Conservation (phyloP, 352 stramenopile genomes). For the Peronospora belbahrii region DNA sequence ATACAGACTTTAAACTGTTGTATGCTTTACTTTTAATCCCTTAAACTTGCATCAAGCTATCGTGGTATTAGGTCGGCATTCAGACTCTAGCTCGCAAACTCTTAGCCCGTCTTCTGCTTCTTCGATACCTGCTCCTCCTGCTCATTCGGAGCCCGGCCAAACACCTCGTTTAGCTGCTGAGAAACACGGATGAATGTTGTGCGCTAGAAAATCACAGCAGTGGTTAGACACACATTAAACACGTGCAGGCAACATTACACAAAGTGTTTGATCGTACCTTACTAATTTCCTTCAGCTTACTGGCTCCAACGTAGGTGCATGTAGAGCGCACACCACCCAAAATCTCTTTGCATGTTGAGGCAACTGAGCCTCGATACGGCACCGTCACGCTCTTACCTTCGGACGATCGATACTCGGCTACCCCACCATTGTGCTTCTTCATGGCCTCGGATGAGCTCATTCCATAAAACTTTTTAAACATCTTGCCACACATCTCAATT, state of each 20-base stretch:
- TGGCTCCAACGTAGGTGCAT: constrained; percentile 90
- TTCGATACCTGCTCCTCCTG: constrained; percentile 55
- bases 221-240: background rate
- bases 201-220: constrained; percentile 31
- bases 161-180: constrained; percentile 90
- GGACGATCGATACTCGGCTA: constrained; percentile 87
- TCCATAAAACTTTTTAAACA: constrained; percentile 90
- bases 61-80: background rate
- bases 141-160: constrained; percentile 74
- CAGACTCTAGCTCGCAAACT: background rate
- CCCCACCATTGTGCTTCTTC: constrained; percentile 87
- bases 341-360: constrained; percentile 82
- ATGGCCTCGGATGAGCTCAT: constrained; percentile 90
- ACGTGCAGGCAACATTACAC: background rate
- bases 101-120: constrained; percentile 48
- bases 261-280: constrained; percentile 40
- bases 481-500: constrained; percentile 55
- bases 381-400: constrained; percentile 90
- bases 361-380: constrained; percentile 76
- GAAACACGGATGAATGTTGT: constrained; percentile 91
- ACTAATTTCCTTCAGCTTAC: constrained; percentile 86
- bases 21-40: background rate
- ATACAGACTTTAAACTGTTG: background rate
- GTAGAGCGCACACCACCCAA: constrained; percentile 88
- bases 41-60: background rate